These are phyloP conservation scores for Suhomyces coccinellae DNA, from an alignment of 1,139 yeast genomes.

Conservation along the genomic window DNA sequence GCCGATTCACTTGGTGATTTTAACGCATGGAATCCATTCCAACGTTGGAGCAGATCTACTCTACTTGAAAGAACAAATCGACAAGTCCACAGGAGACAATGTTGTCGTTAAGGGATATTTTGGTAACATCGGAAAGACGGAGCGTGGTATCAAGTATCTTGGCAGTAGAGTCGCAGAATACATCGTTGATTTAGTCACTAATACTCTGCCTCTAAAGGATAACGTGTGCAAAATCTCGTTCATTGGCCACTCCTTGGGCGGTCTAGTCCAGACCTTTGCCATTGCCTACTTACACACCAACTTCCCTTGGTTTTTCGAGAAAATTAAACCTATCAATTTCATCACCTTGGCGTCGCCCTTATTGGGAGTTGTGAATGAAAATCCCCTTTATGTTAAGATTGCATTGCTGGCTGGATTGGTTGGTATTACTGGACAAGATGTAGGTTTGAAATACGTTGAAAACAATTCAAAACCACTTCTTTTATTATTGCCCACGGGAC, in stretches of 20 bases:
- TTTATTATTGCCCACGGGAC: slow-evolving; percentile 75
- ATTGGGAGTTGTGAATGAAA: slow-evolving; percentile 80
- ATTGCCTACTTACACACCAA: slow-evolving; percentile 74
- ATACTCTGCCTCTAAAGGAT: slow-evolving; percentile 31
- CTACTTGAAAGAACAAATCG: slow-evolving; percentile 80
- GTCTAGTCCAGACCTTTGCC: slow-evolving; percentile 86
- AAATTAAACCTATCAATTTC: slow-evolving; percentile 75
- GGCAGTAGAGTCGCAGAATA: slow-evolving; percentile 84
- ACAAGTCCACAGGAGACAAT: slow-evolving; percentile 50
- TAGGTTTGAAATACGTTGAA: slow-evolving; percentile 58
- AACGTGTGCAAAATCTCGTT: slow-evolving; percentile 70
- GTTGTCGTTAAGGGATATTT: slow-evolving; percentile 79
- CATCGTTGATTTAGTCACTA: slow-evolving; percentile 57
- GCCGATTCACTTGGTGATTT: slow-evolving; percentile 70
- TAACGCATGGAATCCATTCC: slow-evolving; percentile 92
- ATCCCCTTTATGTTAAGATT: slow-evolving; percentile 82
- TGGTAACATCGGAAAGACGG: slow-evolving; percentile 87
- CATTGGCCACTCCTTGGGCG: slow-evolving; percentile 92
- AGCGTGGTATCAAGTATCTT: slow-evolving; percentile 81
- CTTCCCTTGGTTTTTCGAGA: slow-evolving; percentile 70
- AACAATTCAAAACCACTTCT: slow-evolving; percentile 59
- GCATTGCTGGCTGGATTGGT: slow-evolving; percentile 87
- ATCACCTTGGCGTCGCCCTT: slow-evolving; percentile 86
- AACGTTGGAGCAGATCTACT: slow-evolving; percentile 88
- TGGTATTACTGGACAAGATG: slow-evolving; percentile 91